Conservation (phyloP, 768 basidiomycete species). For the Pholiota molesta region DNA sequence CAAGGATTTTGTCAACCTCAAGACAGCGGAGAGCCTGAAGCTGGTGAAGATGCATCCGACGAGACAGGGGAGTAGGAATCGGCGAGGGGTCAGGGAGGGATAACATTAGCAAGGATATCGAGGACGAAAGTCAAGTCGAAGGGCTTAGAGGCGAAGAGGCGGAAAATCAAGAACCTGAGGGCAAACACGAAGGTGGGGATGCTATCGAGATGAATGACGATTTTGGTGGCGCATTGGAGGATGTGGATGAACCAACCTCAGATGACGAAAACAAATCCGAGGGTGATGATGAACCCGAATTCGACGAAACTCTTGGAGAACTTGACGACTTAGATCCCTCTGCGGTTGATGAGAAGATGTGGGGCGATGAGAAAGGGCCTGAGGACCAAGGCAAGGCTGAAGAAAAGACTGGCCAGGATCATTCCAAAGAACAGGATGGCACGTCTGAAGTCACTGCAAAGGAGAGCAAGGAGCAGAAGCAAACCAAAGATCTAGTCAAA, state of each 20-base stretch:
- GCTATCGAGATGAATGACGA: constrained; percentile 93
- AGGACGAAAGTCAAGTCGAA: constrained; percentile 96
- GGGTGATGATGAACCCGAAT: constrained; percentile 58
- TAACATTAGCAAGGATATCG: constrained; percentile 92
- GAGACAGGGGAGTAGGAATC: constrained; percentile 79
- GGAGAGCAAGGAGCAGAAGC: constrained; percentile 51
- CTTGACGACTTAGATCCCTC: constrained; percentile 83
- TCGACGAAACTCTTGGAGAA: constrained; percentile 84
- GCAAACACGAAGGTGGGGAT: constrained; percentile 62
- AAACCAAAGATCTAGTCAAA: constrained; percentile 36
- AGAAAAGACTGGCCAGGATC: constrained; percentile 64
- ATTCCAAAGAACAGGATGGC: constrained; percentile 49
- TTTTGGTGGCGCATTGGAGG: constrained; percentile 85
- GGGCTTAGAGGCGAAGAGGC: constrained; percentile 76
- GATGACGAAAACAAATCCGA: constrained; percentile 54
- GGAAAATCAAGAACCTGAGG: constrained; percentile 46
- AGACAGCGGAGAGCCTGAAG: constrained; percentile 62
- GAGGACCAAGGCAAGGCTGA: constrained; percentile 53
- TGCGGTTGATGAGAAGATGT: constrained; percentile 93
- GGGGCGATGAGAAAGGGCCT: constrained; percentile 82
- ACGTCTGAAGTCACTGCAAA: constrained; percentile 80
- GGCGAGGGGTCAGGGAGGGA: constrained; percentile 86
- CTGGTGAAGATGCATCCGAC: constrained; percentile 50
- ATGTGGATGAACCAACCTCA: constrained; percentile 70
- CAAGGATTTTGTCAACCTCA: constrained; percentile 94